Evolutionary conservation across 805 yeast species (phyloP).

Genomic region (Pichia nanzhaoensis): DNA sequence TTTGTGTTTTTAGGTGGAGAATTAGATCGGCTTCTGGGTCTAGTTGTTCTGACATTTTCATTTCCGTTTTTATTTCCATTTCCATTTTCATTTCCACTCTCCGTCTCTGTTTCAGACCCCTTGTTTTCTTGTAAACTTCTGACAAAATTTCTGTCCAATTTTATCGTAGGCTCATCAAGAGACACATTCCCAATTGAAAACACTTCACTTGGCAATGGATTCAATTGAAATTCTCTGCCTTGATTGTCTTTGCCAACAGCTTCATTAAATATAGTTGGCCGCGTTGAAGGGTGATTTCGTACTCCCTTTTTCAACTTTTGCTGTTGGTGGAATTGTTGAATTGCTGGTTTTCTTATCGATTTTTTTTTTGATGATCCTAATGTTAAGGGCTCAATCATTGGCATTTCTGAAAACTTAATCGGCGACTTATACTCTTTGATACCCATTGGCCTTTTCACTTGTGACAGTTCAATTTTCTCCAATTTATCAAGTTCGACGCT

Average conservation of each 20-base stretch:
- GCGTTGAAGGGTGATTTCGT: constrained; percentile 3
- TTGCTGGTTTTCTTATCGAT: constrained; percentile 19
- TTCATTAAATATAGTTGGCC: constrained; percentile 21
- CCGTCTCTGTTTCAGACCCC: background rate
- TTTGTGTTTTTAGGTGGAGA: too few species aligned
- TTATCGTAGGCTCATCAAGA: constrained; percentile 27
- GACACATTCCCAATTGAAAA: constrained; percentile 7
- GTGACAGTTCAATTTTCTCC: constrained; percentile 27
- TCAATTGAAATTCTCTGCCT: constrained; percentile 11
- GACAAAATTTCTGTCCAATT: constrained; percentile 16
- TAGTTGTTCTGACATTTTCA: background rate
- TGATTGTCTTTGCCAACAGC: background rate
- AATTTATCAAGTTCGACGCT: constrained; percentile 23
- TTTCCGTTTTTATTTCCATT: background rate
- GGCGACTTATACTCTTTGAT: constrained; percentile 22
- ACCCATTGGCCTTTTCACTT: constrained; percentile 14
- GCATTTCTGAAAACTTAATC: constrained; percentile 29
- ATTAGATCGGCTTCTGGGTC: too few species aligned
- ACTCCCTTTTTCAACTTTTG: background rate
- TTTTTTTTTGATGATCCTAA: constrained; percentile 24
- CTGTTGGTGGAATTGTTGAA: background rate
- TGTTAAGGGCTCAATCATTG: constrained; percentile 28
- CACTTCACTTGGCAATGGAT: constrained; percentile 18
- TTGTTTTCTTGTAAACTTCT: background rate
- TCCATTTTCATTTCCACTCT: background rate